Base-by-base conservation (phyloP, 441 rosid species). In the Croton laevigatus region DNA sequence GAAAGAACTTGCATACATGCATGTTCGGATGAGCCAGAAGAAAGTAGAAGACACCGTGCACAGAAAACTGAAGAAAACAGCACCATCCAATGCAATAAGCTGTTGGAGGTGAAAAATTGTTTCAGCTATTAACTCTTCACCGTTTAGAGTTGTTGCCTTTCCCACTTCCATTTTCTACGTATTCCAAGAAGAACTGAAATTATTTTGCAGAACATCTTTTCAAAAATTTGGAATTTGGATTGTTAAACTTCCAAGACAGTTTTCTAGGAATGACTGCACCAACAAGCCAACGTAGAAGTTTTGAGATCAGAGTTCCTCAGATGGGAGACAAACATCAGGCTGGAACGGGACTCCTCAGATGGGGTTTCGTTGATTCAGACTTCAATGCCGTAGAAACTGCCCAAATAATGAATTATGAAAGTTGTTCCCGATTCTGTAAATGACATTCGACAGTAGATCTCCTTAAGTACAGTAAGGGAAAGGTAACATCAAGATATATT, bases 201-300 rank as follows among this genome's bases (percentile, higher is more conserved):
- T 83, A 80, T 80, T 75, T 75, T 40, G 62, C 65, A 72, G 80
- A 73, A 37, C 82, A 71, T 75, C 73, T 62, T 72, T 75, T 73
- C 16, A 81, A 75, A 66, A 71, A 32, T 70, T 61, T 70, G 66
- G 83, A 19, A 52, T 73, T 73, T 4, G 12, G 68, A 73, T 70
- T 68, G 69, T 70, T 65, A 74, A 75, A 69, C 71, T 81, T 72
- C 55, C 64, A 55, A 68, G 78, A 82, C 66, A 89, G 83, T 81
- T 83, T 85, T 63, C 89, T 83, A 69, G 78, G 93, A 79, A 92
- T 85, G 73, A 85, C 91, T 12, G 90, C 81, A 73, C 95, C 97
- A 69, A 76, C 74, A 63, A 95, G 86, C 99, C 99, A 92, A 23
- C 96, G 92, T 68, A 91, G 73, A 66, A 92, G 90, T 75, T 89